Base-by-base conservation (phyloP, 2,329 filamentous ascomycete species). In the Salinomyces thailandicus region DNA sequence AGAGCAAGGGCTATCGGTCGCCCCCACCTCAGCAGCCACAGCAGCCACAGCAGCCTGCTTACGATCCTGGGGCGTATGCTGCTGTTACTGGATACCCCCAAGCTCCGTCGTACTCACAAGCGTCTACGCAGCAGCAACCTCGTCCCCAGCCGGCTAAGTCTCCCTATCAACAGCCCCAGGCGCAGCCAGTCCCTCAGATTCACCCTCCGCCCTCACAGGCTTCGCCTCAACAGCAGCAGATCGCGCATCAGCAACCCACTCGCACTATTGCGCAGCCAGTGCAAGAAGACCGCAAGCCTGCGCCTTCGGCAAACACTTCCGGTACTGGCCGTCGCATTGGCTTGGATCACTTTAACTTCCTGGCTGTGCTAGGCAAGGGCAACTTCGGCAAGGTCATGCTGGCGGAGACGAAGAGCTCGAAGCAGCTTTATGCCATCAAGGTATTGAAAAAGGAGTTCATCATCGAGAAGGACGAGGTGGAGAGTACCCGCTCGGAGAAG, bases 361-460 rank as follows among this genome's bases (percentile, higher is more conserved):
- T 98, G 47, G 89, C 93, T 46, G 91, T 98, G 36, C 75, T 98
- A 47, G 91, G 91, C 57, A 98, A 98, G 65, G 91, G 91, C 67
- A 98, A 98, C 65, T 98, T 98, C 58, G 91, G 91, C 61, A 98
- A 98, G 65, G 91, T 98, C 64, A 98, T 98, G 91, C 69, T 98
- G 61, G 91, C 91, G 2, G 93, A 98, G 65, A 94, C 91, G 1
- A 98, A 98, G 70, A 79, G 78, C 37, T 79, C 83, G 7, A 85
- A 87, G 62, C 83, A 89, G 60, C 71, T 98, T 5, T 98, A 96
- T 59, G 91, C 91, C 39, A 98, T 98, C 63, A 98, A 98, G 65
- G 91, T 98, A 24, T 68, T 98, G 50, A 98, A 98, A 74, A 98
- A 98, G 67, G 91, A 98, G 61, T 98, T 98, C 61, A 98, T 98